Conservation (phyloP, 805 yeast genomes). For the Hemisphaericaspora nanyangensis region DNA sequence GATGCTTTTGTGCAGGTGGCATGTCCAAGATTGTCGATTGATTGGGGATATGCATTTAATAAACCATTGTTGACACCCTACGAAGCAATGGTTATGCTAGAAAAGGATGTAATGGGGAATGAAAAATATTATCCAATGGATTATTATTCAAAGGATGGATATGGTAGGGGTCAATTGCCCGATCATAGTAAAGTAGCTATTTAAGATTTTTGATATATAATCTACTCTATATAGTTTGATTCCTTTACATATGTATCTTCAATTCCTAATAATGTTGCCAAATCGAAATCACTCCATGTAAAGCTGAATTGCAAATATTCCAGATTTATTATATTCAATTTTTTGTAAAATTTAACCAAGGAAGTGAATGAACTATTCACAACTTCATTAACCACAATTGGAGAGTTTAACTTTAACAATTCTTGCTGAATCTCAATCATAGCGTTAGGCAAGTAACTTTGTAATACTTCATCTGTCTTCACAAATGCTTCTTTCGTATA, state of each 20-base stretch:
- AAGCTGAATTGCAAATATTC: constrained; percentile 37
- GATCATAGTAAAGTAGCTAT: constrained; percentile 20
- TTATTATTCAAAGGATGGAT: constrained; percentile 84
- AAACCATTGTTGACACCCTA: constrained; percentile 93
- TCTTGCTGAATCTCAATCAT: constrained; percentile 56
- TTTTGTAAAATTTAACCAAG: constrained; percentile 46
- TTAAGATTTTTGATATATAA: too few species aligned
- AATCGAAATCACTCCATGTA: constrained; percentile 55
- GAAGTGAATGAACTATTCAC: constrained; percentile 45
- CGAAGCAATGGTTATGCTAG: constrained; percentile 88
- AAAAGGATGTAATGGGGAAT: constrained; percentile 63
- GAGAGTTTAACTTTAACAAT: constrained; percentile 57
- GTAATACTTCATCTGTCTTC: constrained; percentile 43
- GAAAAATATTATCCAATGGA: constrained; percentile 88
- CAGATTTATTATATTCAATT: constrained; percentile 31
- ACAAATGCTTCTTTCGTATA: constrained; percentile 44
- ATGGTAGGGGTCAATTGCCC: constrained; percentile 83
- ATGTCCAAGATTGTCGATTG: constrained; percentile 92
- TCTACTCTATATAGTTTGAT: background rate
- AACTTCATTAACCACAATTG: constrained; percentile 55
- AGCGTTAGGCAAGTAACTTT: constrained; percentile 55
- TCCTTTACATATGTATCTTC: constrained; percentile 32
- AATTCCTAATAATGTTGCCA: constrained; percentile 71
- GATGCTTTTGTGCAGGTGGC: constrained; percentile 98
- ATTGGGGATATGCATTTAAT: constrained; percentile 97